Evolutionary conservation across 768 basidiomycete genomes (phyloP), one percentile per base, ranked within the genome.

Genomic region (Phaffia tasmanica): DNA sequence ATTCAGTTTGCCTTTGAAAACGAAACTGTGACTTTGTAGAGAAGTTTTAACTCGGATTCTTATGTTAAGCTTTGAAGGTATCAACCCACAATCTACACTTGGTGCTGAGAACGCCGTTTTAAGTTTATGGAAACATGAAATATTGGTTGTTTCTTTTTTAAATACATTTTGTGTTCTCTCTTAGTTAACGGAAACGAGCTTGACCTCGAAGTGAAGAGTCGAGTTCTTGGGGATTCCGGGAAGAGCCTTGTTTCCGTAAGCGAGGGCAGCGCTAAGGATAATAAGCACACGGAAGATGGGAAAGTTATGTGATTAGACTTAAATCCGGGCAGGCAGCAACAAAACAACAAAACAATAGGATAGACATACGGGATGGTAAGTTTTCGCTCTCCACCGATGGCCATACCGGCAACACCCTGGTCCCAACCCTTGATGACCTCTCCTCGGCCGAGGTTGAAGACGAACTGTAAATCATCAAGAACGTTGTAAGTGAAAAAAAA

Each of bases 361-460:
- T 88, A 80, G 32, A 79, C 73, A 18, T 87, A 78, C 54, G 89
- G 89, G 58, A 92, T 81, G 53, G 81, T 84, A 70, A 98, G 79
- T 65, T 84, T 78, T 60, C 94, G 84, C 77, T 97, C 92, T 30
- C 93, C 92, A 55, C 80, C 80, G 50, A 86, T 84, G 72, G 88
- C 85, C 92, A 98, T 95, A 46, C 94, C 94, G 35, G 80, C 84
- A 64, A 97, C 81, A 50, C 93, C 94, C 73, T 88, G 80, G 72
- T 97, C 94, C 92, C 93, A 95, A 56, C 76, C 63, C 80, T 90
- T 89, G 77, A 98, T 95, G 62, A 98, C 94, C 74, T 94, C 86
- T 29, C 89, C 89, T 67, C 82, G 79, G 48, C 93, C 94, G 27
- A 98, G 81, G 35, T 77, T 81, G 81, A 92, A 92, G 55, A 63